Conservation (phyloP, 179 eudicot genomes). For the Camellia oleifera region DNA sequence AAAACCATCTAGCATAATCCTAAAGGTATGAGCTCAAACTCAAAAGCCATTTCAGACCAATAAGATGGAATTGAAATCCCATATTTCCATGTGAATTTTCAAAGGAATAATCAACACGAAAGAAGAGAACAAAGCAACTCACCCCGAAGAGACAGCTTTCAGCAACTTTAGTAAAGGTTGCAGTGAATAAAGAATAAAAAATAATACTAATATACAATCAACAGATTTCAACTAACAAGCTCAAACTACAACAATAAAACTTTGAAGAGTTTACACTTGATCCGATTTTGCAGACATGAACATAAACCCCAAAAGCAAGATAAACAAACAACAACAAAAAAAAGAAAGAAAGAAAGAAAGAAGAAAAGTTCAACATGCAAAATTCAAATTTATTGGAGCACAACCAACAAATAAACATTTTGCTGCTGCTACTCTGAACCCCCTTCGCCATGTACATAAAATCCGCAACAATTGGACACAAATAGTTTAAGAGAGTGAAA, state of each 20-base stretch:
- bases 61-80: neutral
- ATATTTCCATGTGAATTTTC: neutral
- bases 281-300: slow-evolving; percentile 1
- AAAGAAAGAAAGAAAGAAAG: too few relatives aligned
- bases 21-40: too few relatives aligned
- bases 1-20: too few relatives aligned
- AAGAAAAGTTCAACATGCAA: neutral
- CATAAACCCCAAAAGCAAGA: neutral
- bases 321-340: neutral
- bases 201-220: neutral
- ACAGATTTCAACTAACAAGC: neutral
- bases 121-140: neutral
- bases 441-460: neutral
- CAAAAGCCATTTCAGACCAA: too few relatives aligned
- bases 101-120: neutral
- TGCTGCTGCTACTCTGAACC: neutral
- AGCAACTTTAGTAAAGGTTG: neutral
- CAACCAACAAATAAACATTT: neutral
- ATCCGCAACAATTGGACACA: neutral
- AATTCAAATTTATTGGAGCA: slow-evolving; percentile 1
- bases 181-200: neutral
- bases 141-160: neutral
- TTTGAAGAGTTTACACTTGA: neutral
- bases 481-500: neutral
- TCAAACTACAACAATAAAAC: neutral